Conservation (phyloP, 73 alveolate genomes). For the Tetrahymena malaccensis region DNA sequence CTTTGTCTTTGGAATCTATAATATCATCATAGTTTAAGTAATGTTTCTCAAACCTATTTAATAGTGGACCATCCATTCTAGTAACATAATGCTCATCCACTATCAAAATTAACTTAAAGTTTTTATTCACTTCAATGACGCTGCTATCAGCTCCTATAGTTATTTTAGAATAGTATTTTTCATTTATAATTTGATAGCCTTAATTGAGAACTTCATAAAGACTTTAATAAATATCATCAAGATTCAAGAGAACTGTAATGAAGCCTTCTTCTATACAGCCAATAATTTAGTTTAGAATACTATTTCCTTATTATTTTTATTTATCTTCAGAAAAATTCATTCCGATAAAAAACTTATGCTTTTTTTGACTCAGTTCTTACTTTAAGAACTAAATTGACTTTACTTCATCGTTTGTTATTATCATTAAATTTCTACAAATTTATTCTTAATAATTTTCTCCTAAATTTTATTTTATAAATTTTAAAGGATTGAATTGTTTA, state of each 20-base stretch:
- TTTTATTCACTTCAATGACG: background rate
- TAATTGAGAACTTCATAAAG: slow-evolving; percentile 47
- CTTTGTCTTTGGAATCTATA: background rate
- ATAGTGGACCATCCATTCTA: slow-evolving; percentile 29
- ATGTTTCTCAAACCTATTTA: slow-evolving; percentile 39
- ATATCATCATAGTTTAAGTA: background rate
- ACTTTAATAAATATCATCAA: slow-evolving; percentile 24
- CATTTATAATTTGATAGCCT: background rate
- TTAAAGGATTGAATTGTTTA: background rate
- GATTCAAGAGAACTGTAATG: background rate
- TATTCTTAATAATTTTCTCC: slow-evolving; percentile 7
- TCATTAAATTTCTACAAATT: background rate
- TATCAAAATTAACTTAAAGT: slow-evolving; percentile 7
- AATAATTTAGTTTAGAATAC: background rate
- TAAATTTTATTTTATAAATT: background rate
- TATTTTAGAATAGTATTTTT: slow-evolving; percentile 19
- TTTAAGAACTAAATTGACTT: background rate
- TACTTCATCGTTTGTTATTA: slow-evolving; percentile 26
- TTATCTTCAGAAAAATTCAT: slow-evolving; percentile 15
- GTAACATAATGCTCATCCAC: background rate
- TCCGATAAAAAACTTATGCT: slow-evolving; percentile 7
- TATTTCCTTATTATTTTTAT: background rate
- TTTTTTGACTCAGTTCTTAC: background rate
- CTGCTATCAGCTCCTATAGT: slow-evolving; percentile 37
- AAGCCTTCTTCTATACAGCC: slow-evolving; percentile 35